Base-by-base conservation (phyloP, 2,329 filamentous ascomycete species). In the Fusarium humuli region DNA sequence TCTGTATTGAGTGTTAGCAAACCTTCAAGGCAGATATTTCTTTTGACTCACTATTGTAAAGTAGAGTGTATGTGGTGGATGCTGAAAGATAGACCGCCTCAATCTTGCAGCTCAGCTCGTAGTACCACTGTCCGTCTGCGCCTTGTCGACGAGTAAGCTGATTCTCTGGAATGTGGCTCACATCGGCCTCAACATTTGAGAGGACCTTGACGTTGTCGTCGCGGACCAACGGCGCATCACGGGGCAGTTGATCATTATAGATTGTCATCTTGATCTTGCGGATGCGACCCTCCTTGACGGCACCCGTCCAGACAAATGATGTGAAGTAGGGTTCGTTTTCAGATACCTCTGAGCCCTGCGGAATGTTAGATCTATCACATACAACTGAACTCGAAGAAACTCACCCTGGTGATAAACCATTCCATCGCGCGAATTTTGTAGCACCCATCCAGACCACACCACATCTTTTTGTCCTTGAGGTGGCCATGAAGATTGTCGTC, bases 71-170 rank as follows among this genome's bases (percentile, higher is more conserved):
- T 27, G 78, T 76, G 1, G 81, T 83, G 7, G 78, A 81, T 1
- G 80, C 81, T 3, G 81, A 83, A 9, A 79, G 76, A 65, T 82
- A 83, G 5, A 81, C 75, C 2, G 80, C 77, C 66, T 84, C 81
- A 18, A 84, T 80, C 59, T 80, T 76, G 67, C 77, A 82, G 44
- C 67, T 75, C 27, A 83, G 62, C 18, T 79, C 76, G 41, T 83
- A 84, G 63, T 84, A 82, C 76, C 67, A 76, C 62, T 79, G 68
- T 3, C 79, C 79, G 27, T 84, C 81, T 10, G 49, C 61, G 10
- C 82, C 82, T 47, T 72, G 66, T 29, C 74, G 74, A n/a, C 77
- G 75, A 2, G 73, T 67, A 5, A 84, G 61, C 34, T 76, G 57
- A 37, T 76, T 64, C 64, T 82, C 80, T 0, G 82, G 81, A 14